Conservation (phyloP, 2,329 filamentous ascomycete species). For the Trichophyton simii region DNA sequence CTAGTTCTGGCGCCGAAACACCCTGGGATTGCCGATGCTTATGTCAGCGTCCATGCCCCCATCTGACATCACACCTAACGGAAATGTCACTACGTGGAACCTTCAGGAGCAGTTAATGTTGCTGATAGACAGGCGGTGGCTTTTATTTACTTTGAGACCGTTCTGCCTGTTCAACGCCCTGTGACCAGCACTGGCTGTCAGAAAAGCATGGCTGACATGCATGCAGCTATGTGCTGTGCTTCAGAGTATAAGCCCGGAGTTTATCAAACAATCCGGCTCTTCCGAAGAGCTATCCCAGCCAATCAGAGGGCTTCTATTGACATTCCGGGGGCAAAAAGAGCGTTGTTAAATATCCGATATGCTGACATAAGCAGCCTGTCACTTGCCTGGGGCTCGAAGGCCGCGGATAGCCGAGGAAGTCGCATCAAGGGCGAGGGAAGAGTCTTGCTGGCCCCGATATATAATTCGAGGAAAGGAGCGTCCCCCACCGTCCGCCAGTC, state of each 20-base stretch:
- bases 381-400: background rate
- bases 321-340: background rate
- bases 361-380: background rate
- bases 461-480: background rate
- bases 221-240: too few relatives aligned
- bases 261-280: background rate
- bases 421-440: background rate
- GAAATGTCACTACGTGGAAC: too few relatives aligned
- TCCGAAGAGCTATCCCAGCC: background rate
- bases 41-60: background rate
- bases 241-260: too few relatives aligned
- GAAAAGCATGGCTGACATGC: too few relatives aligned
- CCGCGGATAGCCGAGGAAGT: background rate
- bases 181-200: too few relatives aligned
- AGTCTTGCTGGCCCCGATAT: background rate
- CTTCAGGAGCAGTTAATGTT: background rate
- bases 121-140: too few relatives aligned
- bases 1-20: background rate
- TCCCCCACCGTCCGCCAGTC: background rate
- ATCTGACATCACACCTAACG: background rate
- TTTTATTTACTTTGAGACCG: too few relatives aligned
- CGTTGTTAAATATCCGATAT: background rate
- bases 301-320: background rate
- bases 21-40: background rate
- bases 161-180: too few relatives aligned